Evolutionary conservation across 2,329 filamentous ascomycete genomes (phyloP).

Genomic region (Epicoccum nigrum): DNA sequence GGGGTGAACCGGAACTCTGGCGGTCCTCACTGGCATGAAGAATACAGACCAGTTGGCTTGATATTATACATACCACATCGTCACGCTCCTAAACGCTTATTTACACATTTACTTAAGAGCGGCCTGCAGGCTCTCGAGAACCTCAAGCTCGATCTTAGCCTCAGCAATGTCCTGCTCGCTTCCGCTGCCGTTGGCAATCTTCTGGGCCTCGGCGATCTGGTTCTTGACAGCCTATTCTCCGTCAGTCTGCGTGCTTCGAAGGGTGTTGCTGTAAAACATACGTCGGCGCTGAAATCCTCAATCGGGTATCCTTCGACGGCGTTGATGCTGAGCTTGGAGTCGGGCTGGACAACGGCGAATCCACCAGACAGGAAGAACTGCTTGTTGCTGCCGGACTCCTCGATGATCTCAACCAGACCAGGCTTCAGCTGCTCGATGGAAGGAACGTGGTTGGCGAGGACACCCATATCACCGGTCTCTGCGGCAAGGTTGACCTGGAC

Average conservation of each 20-base stretch:
- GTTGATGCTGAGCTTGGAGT: conserved; percentile 96
- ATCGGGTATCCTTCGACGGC: conserved; percentile 93
- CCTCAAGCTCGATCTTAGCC: conserved; percentile 99
- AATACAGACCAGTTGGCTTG: conserved; percentile 12
- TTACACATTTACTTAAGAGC: conserved; percentile 75
- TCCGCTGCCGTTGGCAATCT: conserved; percentile 86
- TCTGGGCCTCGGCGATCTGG: conserved; percentile 94
- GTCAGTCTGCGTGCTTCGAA: conserved; percentile 20
- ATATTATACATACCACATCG: conserved; percentile 46
- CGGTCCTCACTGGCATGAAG: conserved; percentile 9
- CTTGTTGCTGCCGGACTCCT: conserved; percentile 89
- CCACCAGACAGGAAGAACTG: conserved; percentile 99
- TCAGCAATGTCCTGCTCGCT: conserved; percentile 98
- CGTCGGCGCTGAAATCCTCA: conserved; percentile 93
- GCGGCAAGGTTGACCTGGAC: conserved; percentile 99
- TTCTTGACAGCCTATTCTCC: conserved; percentile 70
- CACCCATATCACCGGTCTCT: conserved; percentile 98
- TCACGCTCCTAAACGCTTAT: conserved; percentile 43
- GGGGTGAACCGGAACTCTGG: not conserved
- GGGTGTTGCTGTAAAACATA: conserved; percentile 34
- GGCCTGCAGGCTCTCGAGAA: conserved; percentile 82
- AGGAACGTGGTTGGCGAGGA: conserved; percentile 98
- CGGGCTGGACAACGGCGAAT: conserved; percentile 95
- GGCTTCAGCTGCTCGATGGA: conserved; percentile 99
- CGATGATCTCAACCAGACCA: conserved; percentile 90